Conservation (phyloP, 1,284 basidiomycete species). For the Phylloporus gajari region DNA sequence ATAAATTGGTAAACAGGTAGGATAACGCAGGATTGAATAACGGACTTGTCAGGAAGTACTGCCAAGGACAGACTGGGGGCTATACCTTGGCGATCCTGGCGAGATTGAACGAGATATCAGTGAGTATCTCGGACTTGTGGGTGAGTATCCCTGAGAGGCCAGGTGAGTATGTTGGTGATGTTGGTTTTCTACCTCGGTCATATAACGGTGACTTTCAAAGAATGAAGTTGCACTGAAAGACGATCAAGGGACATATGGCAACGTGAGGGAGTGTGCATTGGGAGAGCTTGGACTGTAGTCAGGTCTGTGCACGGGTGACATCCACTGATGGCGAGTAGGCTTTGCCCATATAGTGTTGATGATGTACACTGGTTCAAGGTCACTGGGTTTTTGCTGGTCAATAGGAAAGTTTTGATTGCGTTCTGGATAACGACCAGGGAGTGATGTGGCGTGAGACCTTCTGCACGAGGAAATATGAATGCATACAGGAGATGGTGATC, state of each 20-base stretch:
- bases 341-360: constrained; percentile 89
- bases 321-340: constrained; percentile 79
- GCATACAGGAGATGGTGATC: no score
- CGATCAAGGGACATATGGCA: constrained; percentile 86
- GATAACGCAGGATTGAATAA: constrained; percentile 88
- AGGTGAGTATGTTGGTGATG: constrained; percentile 90
- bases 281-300: constrained; percentile 87
- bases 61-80: constrained; percentile 81
- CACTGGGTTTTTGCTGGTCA: no score
- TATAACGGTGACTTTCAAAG: constrained; percentile 83
- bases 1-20: no score
- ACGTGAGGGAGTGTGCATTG: constrained; percentile 87
- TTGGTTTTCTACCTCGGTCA: constrained; percentile 71
- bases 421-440: no score
- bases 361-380: no score
- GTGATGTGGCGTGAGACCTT: no score
- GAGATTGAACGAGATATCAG: constrained; percentile 89
- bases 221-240: constrained; percentile 87
- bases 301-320: constrained; percentile 81
- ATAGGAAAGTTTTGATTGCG: no score
- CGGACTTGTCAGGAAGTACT: no score
- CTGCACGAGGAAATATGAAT: no score
- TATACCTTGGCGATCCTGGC: constrained; percentile 86
- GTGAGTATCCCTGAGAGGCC: constrained; percentile 87
- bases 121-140: constrained; percentile 88